phyloP scores from a whole-genome alignment of 73 alveolate species.

The Paramecium tetraurelia region DNA sequence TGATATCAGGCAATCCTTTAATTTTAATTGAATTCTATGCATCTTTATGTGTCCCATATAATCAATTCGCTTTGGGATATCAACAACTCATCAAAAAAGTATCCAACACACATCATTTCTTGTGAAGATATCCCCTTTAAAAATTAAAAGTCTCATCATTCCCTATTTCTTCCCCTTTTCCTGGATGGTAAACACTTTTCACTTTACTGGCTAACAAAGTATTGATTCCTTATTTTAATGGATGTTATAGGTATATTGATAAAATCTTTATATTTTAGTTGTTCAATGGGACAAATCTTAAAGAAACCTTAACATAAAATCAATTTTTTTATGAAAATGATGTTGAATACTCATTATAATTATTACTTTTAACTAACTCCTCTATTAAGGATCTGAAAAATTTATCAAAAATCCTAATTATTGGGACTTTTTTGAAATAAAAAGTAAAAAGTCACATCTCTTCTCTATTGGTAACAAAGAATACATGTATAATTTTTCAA shows the following conservation, averaged over 20 bases:
- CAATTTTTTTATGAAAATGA: neutral
- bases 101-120: no score
- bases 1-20: neutral
- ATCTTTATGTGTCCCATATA: neutral
- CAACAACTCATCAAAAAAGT: neutral
- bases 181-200: neutral
- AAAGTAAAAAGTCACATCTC: no score
- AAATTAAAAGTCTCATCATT: conserved; percentile 17
- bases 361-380: no score
- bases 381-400: neutral
- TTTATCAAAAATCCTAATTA: neutral
- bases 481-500: neutral
- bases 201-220: neutral
- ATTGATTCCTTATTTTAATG: neutral
- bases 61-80: neutral
- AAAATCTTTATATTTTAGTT: neutral
- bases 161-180: neutral
- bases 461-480: neutral
- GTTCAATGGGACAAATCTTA: neutral
- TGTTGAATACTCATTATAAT: no score
- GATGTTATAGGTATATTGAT: neutral
- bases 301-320: neutral
- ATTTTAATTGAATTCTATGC: neutral
- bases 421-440: neutral
- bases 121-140: neutral